Conservation (phyloP, 1,284 basidiomycete genomes). For the Abortiporus biennis region DNA sequence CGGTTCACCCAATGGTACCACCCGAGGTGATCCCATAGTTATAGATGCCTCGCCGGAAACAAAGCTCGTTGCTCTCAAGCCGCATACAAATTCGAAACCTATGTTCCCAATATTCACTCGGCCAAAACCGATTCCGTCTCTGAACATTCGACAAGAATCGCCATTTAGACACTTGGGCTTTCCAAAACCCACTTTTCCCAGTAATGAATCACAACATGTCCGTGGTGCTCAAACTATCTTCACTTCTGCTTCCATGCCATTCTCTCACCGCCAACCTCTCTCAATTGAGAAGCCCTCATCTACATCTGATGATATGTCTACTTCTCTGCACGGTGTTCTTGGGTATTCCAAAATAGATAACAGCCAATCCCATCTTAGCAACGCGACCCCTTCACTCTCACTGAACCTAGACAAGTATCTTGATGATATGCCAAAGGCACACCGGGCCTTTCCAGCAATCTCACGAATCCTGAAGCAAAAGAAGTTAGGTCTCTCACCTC, state of each 20-base stretch:
- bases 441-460: slow-evolving; percentile 45
- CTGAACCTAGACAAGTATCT: no score
- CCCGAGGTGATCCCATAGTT: slow-evolving; percentile 8
- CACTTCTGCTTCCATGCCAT: slow-evolving; percentile 13
- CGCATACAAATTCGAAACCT: no score
- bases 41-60: slow-evolving; percentile 8
- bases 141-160: no score
- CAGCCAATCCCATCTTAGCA: no score
- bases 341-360: no score
- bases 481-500: no score
- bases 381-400: no score
- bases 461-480: no score
- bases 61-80: no score
- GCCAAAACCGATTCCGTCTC: background rate
- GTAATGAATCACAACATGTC: slow-evolving; percentile 52
- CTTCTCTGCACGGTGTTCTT: slow-evolving; percentile 1
- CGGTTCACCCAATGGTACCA: background rate
- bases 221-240: slow-evolving; percentile 42
- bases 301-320: no score
- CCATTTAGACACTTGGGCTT: background rate
- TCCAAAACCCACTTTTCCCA: slow-evolving; percentile 38
- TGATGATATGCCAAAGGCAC: slow-evolving; percentile 8
- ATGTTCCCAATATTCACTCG: slow-evolving; percentile 8
- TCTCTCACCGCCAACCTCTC: slow-evolving; percentile 16
- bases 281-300: no score